Base-by-base conservation (phyloP, 2,329 filamentous ascomycete species). In the Claviceps purpurea region DNA sequence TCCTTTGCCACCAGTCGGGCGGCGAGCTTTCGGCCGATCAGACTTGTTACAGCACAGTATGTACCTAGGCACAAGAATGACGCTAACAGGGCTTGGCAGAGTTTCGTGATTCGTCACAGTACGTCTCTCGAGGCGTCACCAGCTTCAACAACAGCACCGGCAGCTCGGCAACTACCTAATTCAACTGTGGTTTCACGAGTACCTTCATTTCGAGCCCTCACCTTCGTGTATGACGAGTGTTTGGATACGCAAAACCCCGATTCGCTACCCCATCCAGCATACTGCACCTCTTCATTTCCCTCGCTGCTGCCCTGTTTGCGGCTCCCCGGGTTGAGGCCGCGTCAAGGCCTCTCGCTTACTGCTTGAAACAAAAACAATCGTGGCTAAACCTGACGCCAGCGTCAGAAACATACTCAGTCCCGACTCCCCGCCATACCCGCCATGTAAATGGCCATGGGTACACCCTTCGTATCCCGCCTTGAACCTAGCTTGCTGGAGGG, bases 401-500 rank as follows among this genome's bases (percentile, higher is more conserved):
- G 3, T 20, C 47, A 40, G 8, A 24, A 47, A 11, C 30, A 34
- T 34, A 34, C 16, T 7, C 20, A 6, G 4, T 8, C 22, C 10
- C 16, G 11, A 18, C 22, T 20, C 13, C 43, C 3, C 24, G 10
- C 16, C 24, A 14, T n/a, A 22, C 13, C 37, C 5, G 8, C 43
- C 26, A 22, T 38, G 24, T 22, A 34, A 34, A 37, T 40, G 50
- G 62, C 44, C 56, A 75, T 76, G 73, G 72, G 69, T 22, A 76
- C 75, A 1, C 74, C 74, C 0, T 75, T 77, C 62, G 70, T 76
- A 56, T 62, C 68, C 49, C 63, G 70, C 55, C 69, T 75, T 13
- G 69, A 71, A 60, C 78, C 77, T 44, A 69, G 66, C 47, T 70
- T 71, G 57, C 72, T 79, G 20, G 70, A 72, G 51, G 69, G 65